phyloP scores from a whole-genome alignment of 2,329 filamentous ascomycete genomes.

The Myriosclerotinia duriaeana region DNA sequence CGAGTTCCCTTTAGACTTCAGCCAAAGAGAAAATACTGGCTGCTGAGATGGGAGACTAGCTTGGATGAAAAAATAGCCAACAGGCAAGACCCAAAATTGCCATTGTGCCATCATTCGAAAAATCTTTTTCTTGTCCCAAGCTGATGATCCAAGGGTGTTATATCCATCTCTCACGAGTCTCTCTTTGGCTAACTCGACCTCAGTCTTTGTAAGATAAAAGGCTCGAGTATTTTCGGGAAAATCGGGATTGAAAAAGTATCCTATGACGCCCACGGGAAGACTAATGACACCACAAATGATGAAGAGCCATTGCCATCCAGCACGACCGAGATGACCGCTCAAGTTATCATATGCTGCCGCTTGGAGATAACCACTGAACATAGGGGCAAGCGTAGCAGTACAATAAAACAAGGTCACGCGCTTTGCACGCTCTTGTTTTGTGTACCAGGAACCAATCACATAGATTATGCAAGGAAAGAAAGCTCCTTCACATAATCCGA shows the following conservation, averaged over 20 bases:
- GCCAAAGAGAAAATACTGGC: slow-evolving; percentile 32
- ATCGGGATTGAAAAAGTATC: slow-evolving; percentile 48
- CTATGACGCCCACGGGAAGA: slow-evolving; percentile 53
- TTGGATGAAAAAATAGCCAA: slow-evolving; percentile 36
- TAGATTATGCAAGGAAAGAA: slow-evolving; percentile 41
- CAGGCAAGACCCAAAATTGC: slow-evolving; percentile 36
- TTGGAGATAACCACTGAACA: slow-evolving; percentile 48
- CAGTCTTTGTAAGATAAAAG: slow-evolving; percentile 41
- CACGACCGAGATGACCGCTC: slow-evolving; percentile 41
- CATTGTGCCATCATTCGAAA: slow-evolving; percentile 33
- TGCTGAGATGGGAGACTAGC: slow-evolving; percentile 29
- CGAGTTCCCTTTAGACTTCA: slow-evolving; percentile 28
- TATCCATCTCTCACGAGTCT: slow-evolving; percentile 31
- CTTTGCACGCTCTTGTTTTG: slow-evolving; percentile 50
- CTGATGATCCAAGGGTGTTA: slow-evolving; percentile 30
- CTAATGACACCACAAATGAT: slow-evolving; percentile 55
- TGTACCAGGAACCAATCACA: slow-evolving; percentile 50
- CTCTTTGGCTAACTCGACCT: slow-evolving; percentile 28
- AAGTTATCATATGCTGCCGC: slow-evolving; percentile 45
- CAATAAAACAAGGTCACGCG: slow-evolving; percentile 55
- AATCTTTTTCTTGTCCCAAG: slow-evolving; percentile 34
- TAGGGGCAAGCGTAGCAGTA: slow-evolving; percentile 51
- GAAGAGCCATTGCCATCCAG: slow-evolving; percentile 50
- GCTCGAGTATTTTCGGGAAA: slow-evolving; percentile 45
- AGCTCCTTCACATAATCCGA: slow-evolving; percentile 42